Evolutionary conservation across 108 stramenopile genomes (phyloP), one percentile per base, ranked within the genome.

Genomic region (Stephanodiscus minutulus): DNA sequence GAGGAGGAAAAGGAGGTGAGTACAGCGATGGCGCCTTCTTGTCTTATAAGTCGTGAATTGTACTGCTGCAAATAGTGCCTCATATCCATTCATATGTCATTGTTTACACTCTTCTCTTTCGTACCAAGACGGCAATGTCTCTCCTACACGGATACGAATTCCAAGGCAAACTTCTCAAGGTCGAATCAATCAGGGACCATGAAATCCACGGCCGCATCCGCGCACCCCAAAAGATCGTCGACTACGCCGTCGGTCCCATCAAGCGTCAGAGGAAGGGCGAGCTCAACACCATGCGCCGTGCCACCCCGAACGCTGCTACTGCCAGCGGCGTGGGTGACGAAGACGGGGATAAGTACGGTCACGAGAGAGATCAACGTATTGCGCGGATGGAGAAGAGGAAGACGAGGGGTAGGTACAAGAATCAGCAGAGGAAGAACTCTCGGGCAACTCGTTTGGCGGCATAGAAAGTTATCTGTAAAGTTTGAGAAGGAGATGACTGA

Each of bases 1-100:
- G 83, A 85, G 46, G 85, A 85, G 68, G 90, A 91, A 50, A 88
- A 85, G 67, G 90, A 88, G 76, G 89, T 90, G 66, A 72, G 87
- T 57, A 25, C n/a, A n/a, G n/a, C n/a, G n/a, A n/a, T n/a, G 31
- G 5, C 5, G 31, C 2, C 5, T 33, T 5, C 31, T 3, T 10
- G 28, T 29, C 18, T 27, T 43, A 43, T 21, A 18, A 36, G 12
- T 15, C 39, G 36, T 58, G 39, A 15, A 28, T 28, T 25, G 29
- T 50, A 47, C 6, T 7, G 22, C 25, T 41, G 3, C 3, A 3
- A 6, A 20, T 47, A 5, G 7, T 11, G 53, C 18, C 25, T 20
- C 57, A 56, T 61, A 29, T 21, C 25, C 21, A 56, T 36, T n/a
- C n/a, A n/a, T 54, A 33, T 62, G 17, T 64, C 7, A 49, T 60